Conservation (phyloP, 768 basidiomycete species). For the Leucocoprinus leucothites region DNA sequence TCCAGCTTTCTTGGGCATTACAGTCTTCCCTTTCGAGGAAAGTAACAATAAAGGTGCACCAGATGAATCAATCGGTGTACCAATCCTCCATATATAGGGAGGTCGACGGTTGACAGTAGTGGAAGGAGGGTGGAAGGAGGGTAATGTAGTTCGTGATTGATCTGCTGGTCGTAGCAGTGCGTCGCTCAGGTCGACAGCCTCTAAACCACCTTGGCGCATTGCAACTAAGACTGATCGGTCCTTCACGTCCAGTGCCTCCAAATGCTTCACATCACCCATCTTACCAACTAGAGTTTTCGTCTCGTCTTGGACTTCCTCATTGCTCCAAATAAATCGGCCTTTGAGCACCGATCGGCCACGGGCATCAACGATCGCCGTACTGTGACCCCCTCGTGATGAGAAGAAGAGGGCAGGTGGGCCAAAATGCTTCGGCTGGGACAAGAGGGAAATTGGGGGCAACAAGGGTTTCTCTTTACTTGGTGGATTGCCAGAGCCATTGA, state of each 20-base stretch:
- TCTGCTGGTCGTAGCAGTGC: conserved; percentile 79
- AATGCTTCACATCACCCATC: conserved; percentile 79
- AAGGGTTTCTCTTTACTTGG: conserved; percentile 49
- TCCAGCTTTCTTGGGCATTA: conserved; percentile 17
- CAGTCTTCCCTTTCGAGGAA: conserved; percentile 34
- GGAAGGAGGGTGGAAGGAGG: conserved; percentile 62
- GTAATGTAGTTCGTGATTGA: conserved; percentile 69
- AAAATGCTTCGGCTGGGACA: conserved; percentile 77
- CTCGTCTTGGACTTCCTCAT: conserved; percentile 52
- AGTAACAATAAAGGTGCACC: conserved; percentile 31
- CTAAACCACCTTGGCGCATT: conserved; percentile 82
- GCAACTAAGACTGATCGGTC: conserved; percentile 79
- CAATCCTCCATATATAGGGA: conserved; percentile 83
- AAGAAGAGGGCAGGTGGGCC: conserved; percentile 86
- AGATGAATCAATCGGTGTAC: conserved; percentile 54
- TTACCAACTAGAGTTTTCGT: conserved; percentile 33
- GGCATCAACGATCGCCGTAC: conserved; percentile 84
- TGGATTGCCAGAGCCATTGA: conserved; percentile 33
- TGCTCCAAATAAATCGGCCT: conserved; percentile 76
- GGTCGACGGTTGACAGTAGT: conserved; percentile 65
- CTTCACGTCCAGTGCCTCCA: conserved; percentile 79
- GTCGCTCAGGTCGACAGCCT: conserved; percentile 77
- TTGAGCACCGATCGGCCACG: conserved; percentile 82
- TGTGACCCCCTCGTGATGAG: conserved; percentile 87
- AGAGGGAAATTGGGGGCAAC: conserved; percentile 69